Percentiles rank a stretch among this genome's conserved stretches.
phyloP scores from a whole-genome alignment of 73 alveolate genomes.

The Effrenium voratum region DNA sequence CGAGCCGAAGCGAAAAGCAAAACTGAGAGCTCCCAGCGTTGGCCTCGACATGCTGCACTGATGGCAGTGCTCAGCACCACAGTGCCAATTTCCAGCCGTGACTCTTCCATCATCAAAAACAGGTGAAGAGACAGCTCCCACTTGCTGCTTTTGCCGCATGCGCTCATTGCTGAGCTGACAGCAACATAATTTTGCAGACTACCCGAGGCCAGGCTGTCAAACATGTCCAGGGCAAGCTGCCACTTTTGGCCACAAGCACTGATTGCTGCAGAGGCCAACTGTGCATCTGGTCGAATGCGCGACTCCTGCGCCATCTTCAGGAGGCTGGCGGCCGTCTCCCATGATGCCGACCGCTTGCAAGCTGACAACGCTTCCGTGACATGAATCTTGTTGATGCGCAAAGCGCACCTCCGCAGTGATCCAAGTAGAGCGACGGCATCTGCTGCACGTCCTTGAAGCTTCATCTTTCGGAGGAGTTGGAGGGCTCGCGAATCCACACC shows the following conservation, averaged over 20 bases:
- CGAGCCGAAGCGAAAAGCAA: neutral
- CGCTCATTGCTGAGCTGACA: constrained; percentile 6
- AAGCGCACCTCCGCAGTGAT: too few species aligned
- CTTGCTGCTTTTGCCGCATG: neutral
- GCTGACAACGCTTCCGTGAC: neutral
- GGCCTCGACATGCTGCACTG: neutral
- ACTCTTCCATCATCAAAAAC: neutral
- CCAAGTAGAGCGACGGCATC: too few species aligned
- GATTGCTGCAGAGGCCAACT: neutral
- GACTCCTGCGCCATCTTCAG: neutral
- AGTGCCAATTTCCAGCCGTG: neutral
- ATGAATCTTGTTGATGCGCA: neutral
- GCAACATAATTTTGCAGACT: neutral
- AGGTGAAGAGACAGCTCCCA: neutral
- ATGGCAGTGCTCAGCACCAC: neutral
- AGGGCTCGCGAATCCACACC: too few species aligned
- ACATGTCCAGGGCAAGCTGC: neutral
- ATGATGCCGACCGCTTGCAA: neutral
- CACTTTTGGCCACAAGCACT: neutral
- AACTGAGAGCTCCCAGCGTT: neutral
- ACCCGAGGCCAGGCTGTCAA: neutral
- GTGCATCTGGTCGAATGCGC: neutral
- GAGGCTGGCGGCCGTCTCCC: neutral
- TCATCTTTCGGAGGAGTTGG: too few species aligned
- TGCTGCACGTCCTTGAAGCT: too few species aligned